Evolutionary conservation across 768 basidiomycete genomes (phyloP).

Genomic region (Xerocomus spinulosus): DNA sequence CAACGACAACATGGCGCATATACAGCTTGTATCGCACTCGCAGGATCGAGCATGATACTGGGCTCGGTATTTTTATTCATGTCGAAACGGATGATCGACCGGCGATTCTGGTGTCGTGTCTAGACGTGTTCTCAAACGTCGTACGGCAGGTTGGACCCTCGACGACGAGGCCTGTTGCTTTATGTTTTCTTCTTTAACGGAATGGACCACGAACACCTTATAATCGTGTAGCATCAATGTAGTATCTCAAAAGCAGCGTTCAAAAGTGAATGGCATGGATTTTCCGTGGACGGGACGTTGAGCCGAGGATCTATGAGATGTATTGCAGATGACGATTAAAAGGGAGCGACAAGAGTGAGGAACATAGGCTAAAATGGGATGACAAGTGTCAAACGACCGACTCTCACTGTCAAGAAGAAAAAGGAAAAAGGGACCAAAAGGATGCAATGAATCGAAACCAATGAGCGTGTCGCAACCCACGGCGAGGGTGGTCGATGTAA

Average conservation of each 20-base stretch:
- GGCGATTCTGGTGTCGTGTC: constrained; percentile 41
- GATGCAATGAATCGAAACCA: constrained; percentile 12
- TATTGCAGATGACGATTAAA: constrained; percentile 28
- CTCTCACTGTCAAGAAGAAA: constrained; percentile 12
- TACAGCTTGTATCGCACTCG: constrained; percentile 51
- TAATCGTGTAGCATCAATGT: constrained; percentile 24
- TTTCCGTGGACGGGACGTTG: not conserved
- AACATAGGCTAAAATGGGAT: constrained; percentile 19
- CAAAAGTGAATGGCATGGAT: not conserved
- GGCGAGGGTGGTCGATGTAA: not conserved
- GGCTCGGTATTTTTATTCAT: constrained; percentile 56
- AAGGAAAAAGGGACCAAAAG: not conserved
- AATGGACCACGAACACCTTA: constrained; percentile 16
- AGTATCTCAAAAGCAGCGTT: constrained; percentile 20
- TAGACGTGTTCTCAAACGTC: constrained; percentile 21
- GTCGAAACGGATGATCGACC: constrained; percentile 45
- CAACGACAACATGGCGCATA: constrained; percentile 42
- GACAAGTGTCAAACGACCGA: not conserved
- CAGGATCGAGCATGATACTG: constrained; percentile 53
- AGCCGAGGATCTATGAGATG: constrained; percentile 20
- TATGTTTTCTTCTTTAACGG: constrained; percentile 4
- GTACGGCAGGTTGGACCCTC: not conserved
- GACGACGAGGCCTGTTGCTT: not conserved
- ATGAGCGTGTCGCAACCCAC: constrained; percentile 17
- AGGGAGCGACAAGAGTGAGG: constrained; percentile 15